Evolutionary conservation across 345 rosid genomes (phyloP), one percentile per base, ranked within the genome.

Genomic region (Orychophragmus violaceus): DNA sequence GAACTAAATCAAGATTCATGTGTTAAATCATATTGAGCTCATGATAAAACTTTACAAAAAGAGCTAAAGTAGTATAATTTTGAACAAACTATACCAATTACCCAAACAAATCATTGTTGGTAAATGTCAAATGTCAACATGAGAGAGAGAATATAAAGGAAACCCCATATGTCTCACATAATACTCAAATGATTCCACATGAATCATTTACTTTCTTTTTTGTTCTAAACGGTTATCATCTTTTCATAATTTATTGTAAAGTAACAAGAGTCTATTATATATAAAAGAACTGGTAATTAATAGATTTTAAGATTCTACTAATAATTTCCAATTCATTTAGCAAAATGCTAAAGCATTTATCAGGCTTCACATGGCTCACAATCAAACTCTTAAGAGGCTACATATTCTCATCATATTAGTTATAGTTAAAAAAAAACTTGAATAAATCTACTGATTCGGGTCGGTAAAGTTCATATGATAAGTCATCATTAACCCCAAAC

Each of bases 31-130:
- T 19, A 19, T 5, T 32, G 51, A 54, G 64, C 14, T 56, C 59
- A 72, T 72, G 41, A 66, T 41, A 22, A 41, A 65, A 65, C 76
- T 72, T 72, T 72, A 50, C 62, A 66, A 50, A n/a, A 64, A n/a
- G 13, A 56, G 22, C 52, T n/a, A 51, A 62, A 70, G 33, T 61
- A 16, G 14, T 46, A 46, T 28, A 60, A 50, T 13, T n/a, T 17
- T 36, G 59, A 69, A 36, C 23, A 59, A 41, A 63, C 50, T 64
- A 46, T 64, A 54, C 52, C 39, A 71, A 48, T 72, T 72, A 72
- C 70, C 52, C 66, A 64, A 56, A 46, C 58, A 64, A 72, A 72
- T 72, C 53, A 64, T 72, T 64, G 36, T 48, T 57, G 30, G 76
- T 56, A 71, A 72, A 35, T 56, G 21, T 71, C 14, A 48, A 56